phyloP scores from a whole-genome alignment of 148 eudicot genomes.

The Nyssa sinensis region DNA sequence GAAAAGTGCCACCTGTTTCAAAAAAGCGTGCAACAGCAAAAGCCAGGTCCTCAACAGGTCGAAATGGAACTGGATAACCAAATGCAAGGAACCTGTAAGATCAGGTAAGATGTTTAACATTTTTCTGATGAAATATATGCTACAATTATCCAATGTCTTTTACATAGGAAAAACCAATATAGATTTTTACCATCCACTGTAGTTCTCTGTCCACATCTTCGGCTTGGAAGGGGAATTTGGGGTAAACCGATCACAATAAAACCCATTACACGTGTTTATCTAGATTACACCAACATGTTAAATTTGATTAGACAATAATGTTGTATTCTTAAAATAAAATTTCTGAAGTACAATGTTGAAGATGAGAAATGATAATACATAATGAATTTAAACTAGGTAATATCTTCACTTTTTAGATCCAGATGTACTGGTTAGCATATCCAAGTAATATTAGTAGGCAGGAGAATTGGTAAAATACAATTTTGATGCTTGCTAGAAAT shows the following conservation, averaged over 20 bases:
- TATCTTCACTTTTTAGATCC: neutral
- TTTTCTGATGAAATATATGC: neutral
- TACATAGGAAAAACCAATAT: neutral
- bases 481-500: no score
- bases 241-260: slow-evolving; percentile 44
- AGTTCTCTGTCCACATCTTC: slow-evolving; percentile 57
- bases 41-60: slow-evolving; percentile 61
- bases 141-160: neutral
- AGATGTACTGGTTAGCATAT: neutral
- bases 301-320: neutral
- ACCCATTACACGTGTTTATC: slow-evolving; percentile 64
- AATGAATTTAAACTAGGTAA: neutral
- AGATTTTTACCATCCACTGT: slow-evolving; percentile 47
- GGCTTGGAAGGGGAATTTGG: slow-evolving; percentile 54
- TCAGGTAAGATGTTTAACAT: neutral
- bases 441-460: neutral
- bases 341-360: neutral
- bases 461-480: neutral
- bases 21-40: slow-evolving; percentile 60
- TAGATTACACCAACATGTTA: slow-evolving; percentile 8
- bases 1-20: slow-evolving; percentile 54
- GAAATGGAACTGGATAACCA: slow-evolving; percentile 45
- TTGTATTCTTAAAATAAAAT: neutral
- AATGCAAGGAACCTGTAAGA: slow-evolving; percentile 48
- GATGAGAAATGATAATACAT: neutral